Evolutionary conservation across 805 yeast genomes (phyloP).

Genomic region (Pichia rugopelliculosa): DNA sequence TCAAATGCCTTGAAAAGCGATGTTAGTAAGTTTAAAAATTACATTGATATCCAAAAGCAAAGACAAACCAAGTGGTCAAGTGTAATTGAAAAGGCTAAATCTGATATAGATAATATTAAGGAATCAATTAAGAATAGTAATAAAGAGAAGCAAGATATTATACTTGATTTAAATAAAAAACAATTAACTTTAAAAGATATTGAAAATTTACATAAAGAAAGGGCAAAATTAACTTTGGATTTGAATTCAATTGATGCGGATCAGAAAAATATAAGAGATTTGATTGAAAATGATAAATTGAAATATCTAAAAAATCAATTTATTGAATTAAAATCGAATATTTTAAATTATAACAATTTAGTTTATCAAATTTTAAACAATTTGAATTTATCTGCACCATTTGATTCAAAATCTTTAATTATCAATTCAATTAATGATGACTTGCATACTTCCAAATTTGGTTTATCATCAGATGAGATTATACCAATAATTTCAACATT

Average conservation of each 20-base stretch:
- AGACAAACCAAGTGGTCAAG: slow-evolving; percentile 58
- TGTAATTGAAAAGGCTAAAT: slow-evolving; percentile 47
- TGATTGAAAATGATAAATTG: slow-evolving; percentile 40
- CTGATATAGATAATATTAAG: slow-evolving; percentile 41
- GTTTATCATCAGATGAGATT: slow-evolving; percentile 37
- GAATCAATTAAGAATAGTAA: slow-evolving; percentile 36
- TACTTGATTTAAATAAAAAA: slow-evolving; percentile 38
- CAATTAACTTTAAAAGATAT: slow-evolving; percentile 59
- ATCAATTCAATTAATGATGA: slow-evolving; percentile 21
- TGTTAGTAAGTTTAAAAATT: slow-evolving; percentile 60
- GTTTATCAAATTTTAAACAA: slow-evolving; percentile 41
- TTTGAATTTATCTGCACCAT: slow-evolving; percentile 12
- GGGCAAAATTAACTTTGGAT: slow-evolving; percentile 48
- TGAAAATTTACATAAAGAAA: slow-evolving; percentile 53
- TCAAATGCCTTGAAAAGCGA: slow-evolving; percentile 63
- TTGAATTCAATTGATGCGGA: slow-evolving; percentile 39
- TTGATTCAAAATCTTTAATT: slow-evolving; percentile 17
- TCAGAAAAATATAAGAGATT: slow-evolving; percentile 37
- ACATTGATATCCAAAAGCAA: slow-evolving; percentile 58
- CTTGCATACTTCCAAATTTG: slow-evolving; percentile 37
- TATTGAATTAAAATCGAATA: slow-evolving; percentile 43
- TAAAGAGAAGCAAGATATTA: slow-evolving; percentile 32
- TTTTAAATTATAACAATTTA: slow-evolving; percentile 50
- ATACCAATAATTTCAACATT: slow-evolving; percentile 26
- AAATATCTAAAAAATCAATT: slow-evolving; percentile 40